Evolutionary conservation across 2,329 filamentous ascomycete species (phyloP), one percentile per base, ranked within the genome.

Genomic region (Bipolaris victoriae): DNA sequence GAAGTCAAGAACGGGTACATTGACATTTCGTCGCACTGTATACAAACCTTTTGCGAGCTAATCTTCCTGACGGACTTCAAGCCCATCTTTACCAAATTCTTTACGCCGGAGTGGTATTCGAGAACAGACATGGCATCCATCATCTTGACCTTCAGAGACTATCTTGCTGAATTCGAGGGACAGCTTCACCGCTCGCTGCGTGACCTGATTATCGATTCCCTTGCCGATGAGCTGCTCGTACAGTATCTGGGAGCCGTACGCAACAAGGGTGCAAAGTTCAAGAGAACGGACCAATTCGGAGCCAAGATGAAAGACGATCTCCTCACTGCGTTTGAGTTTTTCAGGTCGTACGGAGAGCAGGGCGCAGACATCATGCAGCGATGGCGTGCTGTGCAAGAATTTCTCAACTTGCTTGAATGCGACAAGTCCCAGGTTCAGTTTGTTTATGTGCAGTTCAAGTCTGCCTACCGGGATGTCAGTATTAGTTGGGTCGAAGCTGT

Each of bases 401-500:
- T 99, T 70, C 83, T 96, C 18, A 84, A 87, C 45, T 79, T 99
- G 57, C 82, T 99, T n/a, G 82, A 84, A 46, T 87, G 87, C 3
- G 87, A 89, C 29, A 92, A 95, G 72, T 89, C 88, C 49, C 83
- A 81, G 22, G 82, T 97, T 0, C 87, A 92, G 15, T 86, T 90
- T 49, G 88, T 91, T 1, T 98, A 96, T 71, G 89, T 89, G 67
- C 80, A 82, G 5, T 94, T 99, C 80, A 98, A 97, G 82, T 81
- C 79, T 37, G 84, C 86, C 44, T 97, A 97, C 77, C 97, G 94
- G 91, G 95, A 99, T 78, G 81, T 98, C 73, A 92, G 96, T 76
- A 88, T 98, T 57, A 89, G 88, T 44, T 99, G 95, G 95, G 92
- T 99, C 7, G 96, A 99, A 81, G 90, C 91, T 6, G 94, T 97